These are phyloP conservation scores for Asclepias syriaca DNA, from an alignment of 257 asterid species.

Conservation along the genomic window DNA sequence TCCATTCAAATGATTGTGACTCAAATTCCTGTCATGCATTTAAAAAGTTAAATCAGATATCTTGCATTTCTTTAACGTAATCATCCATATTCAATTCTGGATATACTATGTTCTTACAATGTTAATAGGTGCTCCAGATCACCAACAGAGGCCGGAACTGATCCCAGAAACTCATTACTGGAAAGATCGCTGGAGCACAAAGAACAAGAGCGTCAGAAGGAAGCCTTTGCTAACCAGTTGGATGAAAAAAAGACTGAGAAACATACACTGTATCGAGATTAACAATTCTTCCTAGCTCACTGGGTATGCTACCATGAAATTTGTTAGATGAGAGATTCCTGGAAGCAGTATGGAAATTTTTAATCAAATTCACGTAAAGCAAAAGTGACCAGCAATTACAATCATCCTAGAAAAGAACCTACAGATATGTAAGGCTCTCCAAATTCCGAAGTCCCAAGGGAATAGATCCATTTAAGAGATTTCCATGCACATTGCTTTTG, in stretches of 20 bases:
- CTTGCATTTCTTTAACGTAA: not conserved
- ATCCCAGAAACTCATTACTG: slow-evolving; percentile 67
- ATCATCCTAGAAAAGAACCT: slow-evolving; percentile 20
- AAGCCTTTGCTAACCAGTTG: not conserved
- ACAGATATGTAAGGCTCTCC: slow-evolving; percentile 93
- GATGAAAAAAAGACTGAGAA: not conserved
- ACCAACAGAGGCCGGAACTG: slow-evolving; percentile 81
- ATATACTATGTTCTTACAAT: slow-evolving; percentile 41
- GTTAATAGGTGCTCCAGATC: slow-evolving; percentile 95
- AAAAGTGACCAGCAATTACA: not conserved
- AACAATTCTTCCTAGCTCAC: slow-evolving; percentile 78
- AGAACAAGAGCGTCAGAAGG: slow-evolving; percentile 6
- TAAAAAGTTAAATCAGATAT: not conserved
- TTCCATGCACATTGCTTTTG: slow-evolving; percentile 81
- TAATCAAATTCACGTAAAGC: not conserved
- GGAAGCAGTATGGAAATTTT: slow-evolving; percentile 13
- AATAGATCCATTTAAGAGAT: slow-evolving; percentile 70
- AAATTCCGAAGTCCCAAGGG: slow-evolving; percentile 78
- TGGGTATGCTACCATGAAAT: slow-evolving; percentile 63
- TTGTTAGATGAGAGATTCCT: slow-evolving; percentile 87
- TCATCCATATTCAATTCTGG: not conserved
- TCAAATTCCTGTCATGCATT: slow-evolving; percentile 55
- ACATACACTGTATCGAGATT: slow-evolving; percentile 92
- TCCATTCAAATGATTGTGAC: slow-evolving; percentile 66
- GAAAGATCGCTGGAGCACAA: slow-evolving; percentile 68